Percentiles rank a stretch among this genome's conserved stretches.
These are phyloP conservation scores for Geotrichum siamense DNA, from an alignment of 1,139 yeast genomes.

Conservation along the genomic window DNA sequence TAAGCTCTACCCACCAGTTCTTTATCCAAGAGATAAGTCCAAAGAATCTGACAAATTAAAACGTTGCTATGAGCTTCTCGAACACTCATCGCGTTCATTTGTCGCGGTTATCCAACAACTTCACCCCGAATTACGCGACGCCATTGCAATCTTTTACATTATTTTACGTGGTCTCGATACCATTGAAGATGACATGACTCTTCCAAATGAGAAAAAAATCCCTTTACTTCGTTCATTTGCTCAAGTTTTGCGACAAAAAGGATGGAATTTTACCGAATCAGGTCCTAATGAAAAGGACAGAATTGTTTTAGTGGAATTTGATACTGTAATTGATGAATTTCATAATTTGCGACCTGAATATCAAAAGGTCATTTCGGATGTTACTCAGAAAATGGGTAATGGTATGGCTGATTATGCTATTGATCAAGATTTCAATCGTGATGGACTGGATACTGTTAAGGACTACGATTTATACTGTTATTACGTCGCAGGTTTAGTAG, in stretches of 20 bases:
- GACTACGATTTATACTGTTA: constrained; percentile 92
- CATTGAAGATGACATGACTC: constrained; percentile 91
- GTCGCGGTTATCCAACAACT: constrained; percentile 87
- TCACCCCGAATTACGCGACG: constrained; percentile 81
- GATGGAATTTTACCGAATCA: constrained; percentile 68
- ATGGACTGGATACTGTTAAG: constrained; percentile 67
- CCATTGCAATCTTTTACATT: constrained; percentile 59
- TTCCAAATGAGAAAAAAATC: constrained; percentile 62
- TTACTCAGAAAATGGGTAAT: constrained; percentile 81
- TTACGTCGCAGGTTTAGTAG: constrained; percentile 96
- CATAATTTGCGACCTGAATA: constrained; percentile 67
- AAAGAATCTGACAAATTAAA: constrained; percentile 44
- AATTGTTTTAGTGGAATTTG: constrained; percentile 69
- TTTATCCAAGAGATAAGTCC: constrained; percentile 46
- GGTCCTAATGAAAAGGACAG: constrained; percentile 78
- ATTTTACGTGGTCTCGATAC: constrained; percentile 90
- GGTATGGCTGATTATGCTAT: constrained; percentile 95
- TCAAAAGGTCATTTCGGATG: constrained; percentile 69
- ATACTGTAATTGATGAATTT: constrained; percentile 58
- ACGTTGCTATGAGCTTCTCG: constrained; percentile 64
- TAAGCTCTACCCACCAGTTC: constrained; percentile 35
- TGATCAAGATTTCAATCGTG: constrained; percentile 64
- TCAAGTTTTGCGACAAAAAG: constrained; percentile 48
- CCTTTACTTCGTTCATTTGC: constrained; percentile 66
- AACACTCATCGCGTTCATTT: constrained; percentile 77